phyloP scores from a whole-genome alignment of 345 rosid species.

The Passiflora organensis region DNA sequence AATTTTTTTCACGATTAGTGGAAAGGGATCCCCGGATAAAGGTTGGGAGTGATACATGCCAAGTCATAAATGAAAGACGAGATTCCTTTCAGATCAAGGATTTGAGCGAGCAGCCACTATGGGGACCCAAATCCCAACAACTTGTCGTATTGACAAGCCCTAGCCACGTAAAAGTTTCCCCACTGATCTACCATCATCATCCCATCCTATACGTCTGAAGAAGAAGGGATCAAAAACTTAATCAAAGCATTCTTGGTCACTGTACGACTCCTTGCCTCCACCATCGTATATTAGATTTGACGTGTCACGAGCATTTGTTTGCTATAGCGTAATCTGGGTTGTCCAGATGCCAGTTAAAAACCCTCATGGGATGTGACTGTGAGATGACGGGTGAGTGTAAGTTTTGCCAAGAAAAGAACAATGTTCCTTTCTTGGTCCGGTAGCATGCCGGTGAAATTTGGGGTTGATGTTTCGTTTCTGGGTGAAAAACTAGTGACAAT shows the following conservation, averaged over 20 bases:
- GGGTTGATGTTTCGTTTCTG: too few species aligned
- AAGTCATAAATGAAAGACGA: background rate
- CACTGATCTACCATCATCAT: constrained; percentile 26
- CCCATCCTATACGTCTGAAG: constrained; percentile 20
- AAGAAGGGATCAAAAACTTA: background rate
- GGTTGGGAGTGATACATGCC: background rate
- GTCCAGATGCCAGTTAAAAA: constrained; percentile 8
- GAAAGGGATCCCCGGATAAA: background rate
- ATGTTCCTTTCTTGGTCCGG: background rate
- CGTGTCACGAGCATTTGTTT: constrained; percentile 20
- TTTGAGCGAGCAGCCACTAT: constrained; percentile 14
- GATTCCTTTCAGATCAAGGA: constrained; percentile 27
- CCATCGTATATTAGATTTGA: constrained; percentile 26
- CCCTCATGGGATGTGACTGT: background rate
- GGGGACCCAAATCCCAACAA: constrained; percentile 22
- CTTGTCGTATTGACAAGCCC: constrained; percentile 25
- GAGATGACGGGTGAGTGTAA: background rate
- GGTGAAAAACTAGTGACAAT: too few species aligned
- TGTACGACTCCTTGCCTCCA: constrained; percentile 20
- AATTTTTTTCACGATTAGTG: background rate
- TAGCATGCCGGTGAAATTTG: background rate
- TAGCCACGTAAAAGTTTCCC: constrained; percentile 18
- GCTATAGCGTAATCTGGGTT: constrained; percentile 11
- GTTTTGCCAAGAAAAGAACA: background rate
- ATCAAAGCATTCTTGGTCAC: constrained; percentile 16